These are phyloP conservation scores for Volvox reticuliferus DNA, from an alignment of 139 green algal species.

Conservation along the genomic window DNA sequence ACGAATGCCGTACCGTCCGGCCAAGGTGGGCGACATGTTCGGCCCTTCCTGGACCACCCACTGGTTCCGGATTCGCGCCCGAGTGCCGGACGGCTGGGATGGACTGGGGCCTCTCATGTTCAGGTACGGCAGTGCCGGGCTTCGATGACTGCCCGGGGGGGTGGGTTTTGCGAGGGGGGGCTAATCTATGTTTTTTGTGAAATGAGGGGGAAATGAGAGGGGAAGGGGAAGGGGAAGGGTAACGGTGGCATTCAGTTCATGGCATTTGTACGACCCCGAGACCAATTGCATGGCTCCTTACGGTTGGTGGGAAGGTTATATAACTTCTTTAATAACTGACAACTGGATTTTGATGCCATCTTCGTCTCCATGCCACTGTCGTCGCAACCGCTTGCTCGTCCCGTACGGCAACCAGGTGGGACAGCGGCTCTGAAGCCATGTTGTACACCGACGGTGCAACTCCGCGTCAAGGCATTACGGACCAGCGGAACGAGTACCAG, in stretches of 20 bases:
- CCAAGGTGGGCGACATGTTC: constrained; percentile 46
- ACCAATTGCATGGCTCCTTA: no score
- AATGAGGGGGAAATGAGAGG: not conserved
- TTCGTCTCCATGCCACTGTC: no score
- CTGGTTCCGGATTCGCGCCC: constrained; percentile 48
- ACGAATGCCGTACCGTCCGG: constrained; percentile 29
- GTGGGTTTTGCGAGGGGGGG: no score
- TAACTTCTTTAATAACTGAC: no score
- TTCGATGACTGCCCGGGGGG: not conserved
- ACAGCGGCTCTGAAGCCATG: constrained; percentile 57
- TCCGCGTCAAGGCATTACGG: constrained; percentile 53
- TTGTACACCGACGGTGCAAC: constrained; percentile 45
- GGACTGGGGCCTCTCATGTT: constrained; percentile 44
- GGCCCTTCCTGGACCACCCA: constrained; percentile 61
- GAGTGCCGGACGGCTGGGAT: constrained; percentile 36
- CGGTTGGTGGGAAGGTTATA: no score
- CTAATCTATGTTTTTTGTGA: no score
- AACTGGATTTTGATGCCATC: no score
- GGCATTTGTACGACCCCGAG: no score
- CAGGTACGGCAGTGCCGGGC: constrained; percentile 11
- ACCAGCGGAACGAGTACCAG: constrained; percentile 54
- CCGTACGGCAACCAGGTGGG: constrained; percentile 38
- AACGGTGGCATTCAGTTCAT: not conserved
- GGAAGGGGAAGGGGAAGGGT: not conserved
- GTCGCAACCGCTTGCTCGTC: no score